These are phyloP conservation scores for Blumeria hordei DNA, from an alignment of 2,329 filamentous ascomycete species.

Conservation along the genomic window DNA sequence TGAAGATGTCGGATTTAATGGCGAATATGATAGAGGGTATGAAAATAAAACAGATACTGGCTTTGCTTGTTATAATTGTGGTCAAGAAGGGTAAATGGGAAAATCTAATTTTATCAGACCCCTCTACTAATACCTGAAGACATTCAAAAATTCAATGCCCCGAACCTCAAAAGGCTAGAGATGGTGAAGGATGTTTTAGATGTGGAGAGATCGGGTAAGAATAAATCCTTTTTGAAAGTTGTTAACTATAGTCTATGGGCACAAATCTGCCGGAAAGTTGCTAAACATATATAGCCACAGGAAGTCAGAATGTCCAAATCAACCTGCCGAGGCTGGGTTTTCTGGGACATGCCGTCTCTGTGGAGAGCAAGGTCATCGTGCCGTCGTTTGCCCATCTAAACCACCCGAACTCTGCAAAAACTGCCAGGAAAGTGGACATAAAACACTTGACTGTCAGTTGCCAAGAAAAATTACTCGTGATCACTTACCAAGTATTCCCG, in stretches of 20 bases:
- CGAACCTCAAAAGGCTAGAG: not conserved
- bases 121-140: not conserved
- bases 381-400: conserved; percentile 37
- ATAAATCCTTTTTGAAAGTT: conserved; percentile 3
- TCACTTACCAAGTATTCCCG: conserved; percentile 22
- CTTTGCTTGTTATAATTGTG: conserved; percentile 2
- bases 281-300: conserved; percentile 24
- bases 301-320: conserved; percentile 36
- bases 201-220: conserved; percentile 26
- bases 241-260: not conserved
- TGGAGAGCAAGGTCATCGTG: conserved; percentile 26
- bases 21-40: too few species aligned
- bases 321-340: conserved; percentile 21
- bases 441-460: conserved; percentile 28
- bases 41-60: not conserved
- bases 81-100: conserved; percentile 2
- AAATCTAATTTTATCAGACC: not conserved
- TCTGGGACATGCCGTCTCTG: conserved; percentile 35
- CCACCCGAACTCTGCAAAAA: conserved; percentile 32
- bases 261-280: not conserved
- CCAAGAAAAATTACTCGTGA: conserved; percentile 32
- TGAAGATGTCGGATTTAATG: too few species aligned
- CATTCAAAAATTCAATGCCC: not conserved
- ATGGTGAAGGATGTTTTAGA: conserved; percentile 14
- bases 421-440: conserved; percentile 36